phyloP scores from a whole-genome alignment of 2,329 filamentous ascomycete genomes.

The Phymatotrichopsis omnivora region DNA sequence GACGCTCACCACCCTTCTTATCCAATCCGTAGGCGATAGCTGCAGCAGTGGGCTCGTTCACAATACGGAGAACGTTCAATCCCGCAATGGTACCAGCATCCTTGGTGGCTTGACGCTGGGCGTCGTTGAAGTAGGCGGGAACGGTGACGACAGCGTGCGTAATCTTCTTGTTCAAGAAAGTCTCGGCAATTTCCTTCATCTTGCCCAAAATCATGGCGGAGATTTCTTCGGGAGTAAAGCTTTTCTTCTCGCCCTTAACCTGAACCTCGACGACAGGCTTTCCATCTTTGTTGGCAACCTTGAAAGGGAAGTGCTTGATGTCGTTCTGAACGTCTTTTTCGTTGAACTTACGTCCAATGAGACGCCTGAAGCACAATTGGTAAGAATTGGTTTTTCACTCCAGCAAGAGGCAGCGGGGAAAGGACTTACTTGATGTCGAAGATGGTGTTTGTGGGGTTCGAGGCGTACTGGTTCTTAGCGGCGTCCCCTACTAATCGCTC shows the following conservation, averaged over 20 bases:
- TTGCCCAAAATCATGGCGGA: conserved; percentile 73
- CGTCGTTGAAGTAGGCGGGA: conserved; percentile 97
- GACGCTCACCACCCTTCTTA: conserved; percentile 71
- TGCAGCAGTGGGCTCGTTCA: conserved; percentile 93
- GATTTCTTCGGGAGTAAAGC: conserved; percentile 70
- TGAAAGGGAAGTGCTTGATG: conserved; percentile 98
- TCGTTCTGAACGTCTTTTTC: conserved; percentile 86
- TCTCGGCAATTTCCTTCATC: conserved; percentile 76
- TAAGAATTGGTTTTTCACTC: conserved; percentile 15
- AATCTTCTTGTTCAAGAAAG: conserved; percentile 70
- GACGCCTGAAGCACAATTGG: conserved; percentile 46
- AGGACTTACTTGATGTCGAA: conserved; percentile 75
- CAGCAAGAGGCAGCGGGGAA: background rate
- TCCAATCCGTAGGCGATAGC: conserved; percentile 91
- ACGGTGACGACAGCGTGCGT: conserved; percentile 87
- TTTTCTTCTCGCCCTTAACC: conserved; percentile 54
- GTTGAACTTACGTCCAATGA: conserved; percentile 73
- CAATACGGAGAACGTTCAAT: conserved; percentile 88
- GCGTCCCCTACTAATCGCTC: conserved; percentile 96
- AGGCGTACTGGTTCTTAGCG: conserved; percentile 86
- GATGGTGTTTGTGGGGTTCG: conserved; percentile 66
- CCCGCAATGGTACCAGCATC: conserved; percentile 86
- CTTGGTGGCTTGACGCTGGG: conserved; percentile 94
- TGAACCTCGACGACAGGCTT: conserved; percentile 78
- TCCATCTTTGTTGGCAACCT: conserved; percentile 76